Evolutionary conservation across 2,329 filamentous ascomycete genomes (phyloP), one percentile per base, ranked within the genome.

Genomic region (Verticillium tricorpus): DNA sequence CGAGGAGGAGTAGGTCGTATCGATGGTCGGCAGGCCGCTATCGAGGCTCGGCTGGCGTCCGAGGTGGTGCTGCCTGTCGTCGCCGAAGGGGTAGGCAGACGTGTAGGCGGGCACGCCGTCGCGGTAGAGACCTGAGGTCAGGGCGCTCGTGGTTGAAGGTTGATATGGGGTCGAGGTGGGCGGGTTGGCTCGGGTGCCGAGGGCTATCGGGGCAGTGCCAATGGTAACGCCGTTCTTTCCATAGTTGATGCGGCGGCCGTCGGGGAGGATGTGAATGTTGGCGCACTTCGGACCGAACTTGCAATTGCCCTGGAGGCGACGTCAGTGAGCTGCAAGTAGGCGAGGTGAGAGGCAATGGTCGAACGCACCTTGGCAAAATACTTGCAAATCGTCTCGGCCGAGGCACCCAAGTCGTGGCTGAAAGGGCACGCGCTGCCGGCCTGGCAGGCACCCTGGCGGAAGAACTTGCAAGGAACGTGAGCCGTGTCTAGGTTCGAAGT

Each of bases 381-480:
- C 79, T 98, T 99, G 88, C 95, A 99, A 67, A 96, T 88, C 65
- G 91, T 93, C 74, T 97, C 92, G 59, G 90, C 86, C 50, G 93
- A 87, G 34, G 88, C 85, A 73, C 95, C 91, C 66, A 95, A 88
- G 66, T 96, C 94, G 79, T 99, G 95, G 70, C 93, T 92, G 78
- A 98, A 99, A 50, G 95, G 95, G 80, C 95, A 99, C 67, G 93
- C 92, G 74, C 91, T 91, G 69, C 95, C 95, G 62, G 95, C 95
- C 83, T 98, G 94, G 77, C 95, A 99, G 71, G 92, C 89, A 74
- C 94, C 93, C 80, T 97, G 92, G 60, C 93, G 89, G 78, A 95
- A 99, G 89, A 99, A 99, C 83, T 98, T 98, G 90, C 95, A 99
- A 45, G 95, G 95, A 55, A 99, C 95, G 80, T 98, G 95, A 65